Conservation (phyloP, 1,284 basidiomycete genomes). For the Papiliotrema fonsecae region DNA sequence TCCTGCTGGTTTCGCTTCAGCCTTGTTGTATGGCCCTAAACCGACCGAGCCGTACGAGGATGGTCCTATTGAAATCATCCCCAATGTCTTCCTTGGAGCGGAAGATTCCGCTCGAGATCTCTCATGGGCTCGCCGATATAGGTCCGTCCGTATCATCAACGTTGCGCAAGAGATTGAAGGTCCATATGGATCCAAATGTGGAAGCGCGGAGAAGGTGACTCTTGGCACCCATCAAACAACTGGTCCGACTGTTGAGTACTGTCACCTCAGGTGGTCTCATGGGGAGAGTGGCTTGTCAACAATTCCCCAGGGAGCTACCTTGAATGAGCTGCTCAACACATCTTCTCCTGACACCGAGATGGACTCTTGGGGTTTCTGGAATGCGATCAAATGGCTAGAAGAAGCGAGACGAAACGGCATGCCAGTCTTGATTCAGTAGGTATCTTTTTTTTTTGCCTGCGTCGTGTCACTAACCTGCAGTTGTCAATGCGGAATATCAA, state of each 20-base stretch:
- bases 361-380: constrained; percentile 60
- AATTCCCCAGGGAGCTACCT: constrained; percentile 27
- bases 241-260: constrained; percentile 76
- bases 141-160: constrained; percentile 60
- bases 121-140: constrained; percentile 16
- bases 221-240: constrained; percentile 42
- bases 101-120: constrained; percentile 75
- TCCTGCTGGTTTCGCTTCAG: constrained; percentile 1
- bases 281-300: constrained; percentile 81
- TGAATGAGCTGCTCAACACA: constrained; percentile 17
- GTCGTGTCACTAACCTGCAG: constrained; percentile 48
- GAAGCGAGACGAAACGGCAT: constrained; percentile 65
- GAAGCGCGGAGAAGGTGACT: constrained; percentile 21
- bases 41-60: constrained; percentile 65
- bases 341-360: background rate
- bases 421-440: constrained; percentile 82
- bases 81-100: constrained; percentile 85
- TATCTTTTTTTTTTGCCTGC: constrained; percentile 4
- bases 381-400: constrained; percentile 76
- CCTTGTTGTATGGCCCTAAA: too few species aligned
- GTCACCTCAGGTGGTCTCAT: constrained; percentile 92
- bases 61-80: constrained; percentile 84
- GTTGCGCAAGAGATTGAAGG: constrained; percentile 89
- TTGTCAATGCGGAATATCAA: constrained; percentile 93
- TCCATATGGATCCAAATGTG: constrained; percentile 53